These are phyloP conservation scores for Populus ilicifolia DNA, from an alignment of 345 rosid genomes.

Conservation along the genomic window DNA sequence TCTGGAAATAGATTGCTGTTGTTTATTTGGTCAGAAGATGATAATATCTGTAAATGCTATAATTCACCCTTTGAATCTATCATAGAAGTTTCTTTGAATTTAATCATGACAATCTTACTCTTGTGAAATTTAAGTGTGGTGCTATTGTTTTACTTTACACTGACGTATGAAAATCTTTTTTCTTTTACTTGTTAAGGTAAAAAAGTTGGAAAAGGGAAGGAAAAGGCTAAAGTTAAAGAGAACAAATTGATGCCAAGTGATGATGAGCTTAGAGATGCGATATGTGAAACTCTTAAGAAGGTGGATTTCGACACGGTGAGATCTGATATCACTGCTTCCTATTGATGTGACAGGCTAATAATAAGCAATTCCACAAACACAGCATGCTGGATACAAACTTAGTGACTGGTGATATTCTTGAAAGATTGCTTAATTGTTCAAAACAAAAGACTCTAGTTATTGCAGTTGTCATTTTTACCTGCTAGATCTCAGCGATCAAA, in stretches of 20 bases:
- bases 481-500: not conserved
- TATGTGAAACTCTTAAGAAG: constrained; percentile 65
- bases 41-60: not conserved
- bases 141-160: not conserved
- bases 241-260: constrained; percentile 44
- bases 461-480: too few relatives aligned
- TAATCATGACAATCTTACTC: not conserved
- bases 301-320: constrained; percentile 90
- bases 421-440: not conserved
- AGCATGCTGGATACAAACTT: not conserved
- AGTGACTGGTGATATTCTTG: not conserved
- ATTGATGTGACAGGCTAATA: not conserved
- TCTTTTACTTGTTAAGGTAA: constrained; percentile 31
- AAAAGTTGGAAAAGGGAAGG: constrained; percentile 56
- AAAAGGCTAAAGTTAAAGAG: constrained; percentile 45
- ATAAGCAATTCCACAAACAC: not conserved
- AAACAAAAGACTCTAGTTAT: not conserved
- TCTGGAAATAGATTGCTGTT: not conserved
- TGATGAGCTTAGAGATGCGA: constrained; percentile 61
- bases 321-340: constrained; percentile 1
- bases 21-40: not conserved
- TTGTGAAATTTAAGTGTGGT: not conserved
- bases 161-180: not conserved
- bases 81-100: not conserved
- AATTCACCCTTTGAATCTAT: not conserved